A percentile compares a stretch with the other conserved stretches of the same genome.
These are phyloP conservation scores for Keqinozyma sinolaborantium DNA, from an alignment of 1,139 yeast genomes.

Conservation along the genomic window DNA sequence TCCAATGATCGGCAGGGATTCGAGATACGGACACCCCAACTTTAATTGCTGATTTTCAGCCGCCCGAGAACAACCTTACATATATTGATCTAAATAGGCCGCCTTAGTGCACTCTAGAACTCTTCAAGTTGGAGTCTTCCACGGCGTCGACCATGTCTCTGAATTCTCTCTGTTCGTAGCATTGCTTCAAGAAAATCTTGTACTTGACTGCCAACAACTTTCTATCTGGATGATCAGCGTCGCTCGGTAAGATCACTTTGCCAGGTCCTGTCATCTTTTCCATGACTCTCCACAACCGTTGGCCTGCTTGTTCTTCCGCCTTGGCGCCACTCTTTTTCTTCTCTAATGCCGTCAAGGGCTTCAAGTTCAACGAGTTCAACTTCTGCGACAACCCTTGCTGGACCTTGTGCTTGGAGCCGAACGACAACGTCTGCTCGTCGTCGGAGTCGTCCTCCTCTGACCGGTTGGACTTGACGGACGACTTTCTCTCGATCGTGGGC, in stretches of 20 bases:
- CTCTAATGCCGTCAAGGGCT: conserved; percentile 31
- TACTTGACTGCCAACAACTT: conserved; percentile 73
- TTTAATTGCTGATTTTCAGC: not conserved
- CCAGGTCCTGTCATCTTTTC: conserved; percentile 81
- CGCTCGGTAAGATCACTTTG: conserved; percentile 66
- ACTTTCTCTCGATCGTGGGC: conserved; percentile 15
- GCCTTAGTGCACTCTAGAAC: conserved; percentile 4
- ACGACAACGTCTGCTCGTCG: conserved; percentile 50
- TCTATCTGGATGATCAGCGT: conserved; percentile 58
- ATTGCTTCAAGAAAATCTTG: conserved; percentile 82
- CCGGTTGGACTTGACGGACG: conserved; percentile 9
- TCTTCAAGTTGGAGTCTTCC: conserved; percentile 32
- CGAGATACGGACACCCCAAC: not conserved
- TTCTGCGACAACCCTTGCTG: conserved; percentile 47
- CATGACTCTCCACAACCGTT: conserved; percentile 84
- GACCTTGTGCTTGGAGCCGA: conserved; percentile 53
- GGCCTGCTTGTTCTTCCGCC: conserved; percentile 34
- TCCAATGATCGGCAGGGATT: conserved; percentile 2
- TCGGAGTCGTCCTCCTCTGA: conserved; percentile 34
- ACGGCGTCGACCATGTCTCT: conserved; percentile 64
- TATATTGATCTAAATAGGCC: conserved; percentile 2
- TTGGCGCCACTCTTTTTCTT: conserved; percentile 9
- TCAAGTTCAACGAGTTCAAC: conserved; percentile 31
- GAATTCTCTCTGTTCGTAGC: conserved; percentile 72
- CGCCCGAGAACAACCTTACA: not conserved